phyloP scores from a whole-genome alignment of 2,329 filamentous ascomycete genomes.

The Fusarium verrucosum region DNA sequence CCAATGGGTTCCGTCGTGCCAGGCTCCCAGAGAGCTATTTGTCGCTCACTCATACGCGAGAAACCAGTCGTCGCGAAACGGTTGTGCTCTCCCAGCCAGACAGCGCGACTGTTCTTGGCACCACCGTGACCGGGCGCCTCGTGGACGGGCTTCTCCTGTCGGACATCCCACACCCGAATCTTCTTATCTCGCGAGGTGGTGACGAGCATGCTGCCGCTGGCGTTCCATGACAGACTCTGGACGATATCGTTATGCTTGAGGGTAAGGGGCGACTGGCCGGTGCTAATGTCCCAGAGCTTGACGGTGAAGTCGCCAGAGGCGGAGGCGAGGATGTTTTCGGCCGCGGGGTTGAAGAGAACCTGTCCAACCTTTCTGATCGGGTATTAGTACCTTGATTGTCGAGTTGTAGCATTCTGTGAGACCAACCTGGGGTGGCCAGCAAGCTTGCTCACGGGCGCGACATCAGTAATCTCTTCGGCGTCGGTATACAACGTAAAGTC shows the following conservation, averaged over 20 bases:
- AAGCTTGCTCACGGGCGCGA: constrained; percentile 82
- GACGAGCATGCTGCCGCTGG: constrained; percentile 83
- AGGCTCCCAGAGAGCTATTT: constrained; percentile 94
- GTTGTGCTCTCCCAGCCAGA: constrained; percentile 98
- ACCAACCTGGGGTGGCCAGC: constrained; percentile 84
- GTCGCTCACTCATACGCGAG: constrained; percentile 97
- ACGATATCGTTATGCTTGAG: constrained; percentile 92
- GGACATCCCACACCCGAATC: constrained; percentile 95
- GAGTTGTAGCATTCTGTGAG: neutral
- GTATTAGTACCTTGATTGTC: constrained; percentile 24
- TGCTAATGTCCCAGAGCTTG: constrained; percentile 94
- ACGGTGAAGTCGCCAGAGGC: constrained; percentile 94
- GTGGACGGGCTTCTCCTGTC: constrained; percentile 87
- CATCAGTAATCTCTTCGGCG: constrained; percentile 82
- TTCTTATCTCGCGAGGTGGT: constrained; percentile 99
- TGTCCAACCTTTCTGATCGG: constrained; percentile 90
- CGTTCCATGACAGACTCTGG: constrained; percentile 95
- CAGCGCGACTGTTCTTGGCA: constrained; percentile 95
- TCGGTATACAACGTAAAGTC: constrained; percentile 87
- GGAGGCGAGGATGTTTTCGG: constrained; percentile 93
- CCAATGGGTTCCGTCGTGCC: constrained; percentile 86
- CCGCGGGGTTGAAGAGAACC: constrained; percentile 96
- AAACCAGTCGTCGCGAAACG: constrained; percentile 96
- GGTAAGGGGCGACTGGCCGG: constrained; percentile 76
- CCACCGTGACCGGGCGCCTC: constrained; percentile 87